These are phyloP conservation scores for Paraphysoderma sedebokerense DNA, from an alignment of 371 early-diverging fungal genomes.

Conservation along the genomic window DNA sequence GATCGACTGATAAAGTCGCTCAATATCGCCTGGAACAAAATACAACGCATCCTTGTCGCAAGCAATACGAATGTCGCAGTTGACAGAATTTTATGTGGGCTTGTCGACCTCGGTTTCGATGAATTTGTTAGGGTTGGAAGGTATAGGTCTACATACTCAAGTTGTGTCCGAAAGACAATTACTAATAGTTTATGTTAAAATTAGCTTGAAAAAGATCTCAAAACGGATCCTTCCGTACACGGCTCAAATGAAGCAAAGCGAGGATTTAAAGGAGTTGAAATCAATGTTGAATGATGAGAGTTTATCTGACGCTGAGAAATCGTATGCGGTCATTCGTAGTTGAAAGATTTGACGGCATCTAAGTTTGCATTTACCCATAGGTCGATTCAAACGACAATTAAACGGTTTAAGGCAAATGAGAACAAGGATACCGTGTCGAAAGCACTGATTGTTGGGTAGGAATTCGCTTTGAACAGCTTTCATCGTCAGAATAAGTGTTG, in stretches of 20 bases:
- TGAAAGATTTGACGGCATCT: too few species aligned
- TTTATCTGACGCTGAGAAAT: too few species aligned
- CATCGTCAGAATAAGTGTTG: too few species aligned
- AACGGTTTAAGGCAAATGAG: too few species aligned
- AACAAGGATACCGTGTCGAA: too few species aligned
- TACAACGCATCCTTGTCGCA: constrained; percentile 21
- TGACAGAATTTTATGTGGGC: constrained; percentile 55
- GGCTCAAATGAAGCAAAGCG: constrained; percentile 25
- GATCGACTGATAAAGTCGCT: constrained; percentile 30
- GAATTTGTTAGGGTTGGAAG: constrained; percentile 72
- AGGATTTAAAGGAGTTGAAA: constrained; percentile 26
- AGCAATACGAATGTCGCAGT: constrained; percentile 80
- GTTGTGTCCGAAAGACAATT: too few species aligned
- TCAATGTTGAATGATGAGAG: constrained; percentile 41
- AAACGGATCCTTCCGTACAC: constrained; percentile 48
- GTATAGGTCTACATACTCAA: too few species aligned
- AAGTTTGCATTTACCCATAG: too few species aligned
- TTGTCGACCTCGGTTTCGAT: constrained; percentile 50
- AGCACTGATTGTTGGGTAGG: too few species aligned
- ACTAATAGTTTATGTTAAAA: too few species aligned
- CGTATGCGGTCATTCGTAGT: too few species aligned
- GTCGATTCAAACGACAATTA: constrained; percentile 44
- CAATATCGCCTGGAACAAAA: constrained; percentile 16
- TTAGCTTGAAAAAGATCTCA: constrained; percentile 65
- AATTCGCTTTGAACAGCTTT: constrained; percentile 25